Conservation (phyloP, 805 yeast genomes). For the Yarrowia deformans region DNA sequence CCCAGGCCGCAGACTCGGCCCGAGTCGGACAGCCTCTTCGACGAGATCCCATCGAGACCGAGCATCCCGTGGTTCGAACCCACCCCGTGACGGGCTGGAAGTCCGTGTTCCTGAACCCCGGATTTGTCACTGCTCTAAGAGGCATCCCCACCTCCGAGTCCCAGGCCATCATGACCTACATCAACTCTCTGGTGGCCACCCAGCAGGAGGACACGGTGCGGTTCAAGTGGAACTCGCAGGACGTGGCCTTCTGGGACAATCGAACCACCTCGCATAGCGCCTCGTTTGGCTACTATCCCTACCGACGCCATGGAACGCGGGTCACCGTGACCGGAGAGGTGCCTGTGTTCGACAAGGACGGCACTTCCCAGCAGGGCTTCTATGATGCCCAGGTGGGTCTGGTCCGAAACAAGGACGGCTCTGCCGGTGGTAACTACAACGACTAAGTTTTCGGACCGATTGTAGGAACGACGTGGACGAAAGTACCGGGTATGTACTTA, state of each 20-base stretch:
- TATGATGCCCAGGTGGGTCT: slow-evolving; percentile 47
- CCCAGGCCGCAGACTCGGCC: slow-evolving; percentile 37
- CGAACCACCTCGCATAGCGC: slow-evolving; percentile 61
- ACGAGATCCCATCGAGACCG: slow-evolving; percentile 52
- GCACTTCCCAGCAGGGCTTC: slow-evolving; percentile 45
- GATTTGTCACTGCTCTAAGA: slow-evolving; percentile 63
- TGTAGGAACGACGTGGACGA: background rate
- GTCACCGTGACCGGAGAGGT: slow-evolving; percentile 81
- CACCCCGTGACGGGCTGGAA: slow-evolving; percentile 61
- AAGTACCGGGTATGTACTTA: background rate
- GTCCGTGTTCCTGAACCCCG: slow-evolving; percentile 55
- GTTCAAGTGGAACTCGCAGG: slow-evolving; percentile 59
- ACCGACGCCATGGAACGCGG: slow-evolving; percentile 74
- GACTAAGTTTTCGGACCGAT: slow-evolving; percentile 43
- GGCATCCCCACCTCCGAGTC: slow-evolving; percentile 75
- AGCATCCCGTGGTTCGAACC: slow-evolving; percentile 59
- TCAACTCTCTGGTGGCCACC: slow-evolving; percentile 58
- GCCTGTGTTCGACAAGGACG: slow-evolving; percentile 53
- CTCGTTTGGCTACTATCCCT: slow-evolving; percentile 60
- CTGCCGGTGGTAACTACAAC: slow-evolving; percentile 48
- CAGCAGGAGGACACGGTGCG: slow-evolving; percentile 59
- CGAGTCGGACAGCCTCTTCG: slow-evolving; percentile 54
- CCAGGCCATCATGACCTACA: slow-evolving; percentile 61
- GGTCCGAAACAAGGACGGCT: slow-evolving; percentile 46
- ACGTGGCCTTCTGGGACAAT: slow-evolving; percentile 65